A percentile compares a stretch with the other conserved stretches of the same genome.
phyloP scores from a whole-genome alignment of 495 filamentous ascomycete species.

The Clavariopsis aquatica region DNA sequence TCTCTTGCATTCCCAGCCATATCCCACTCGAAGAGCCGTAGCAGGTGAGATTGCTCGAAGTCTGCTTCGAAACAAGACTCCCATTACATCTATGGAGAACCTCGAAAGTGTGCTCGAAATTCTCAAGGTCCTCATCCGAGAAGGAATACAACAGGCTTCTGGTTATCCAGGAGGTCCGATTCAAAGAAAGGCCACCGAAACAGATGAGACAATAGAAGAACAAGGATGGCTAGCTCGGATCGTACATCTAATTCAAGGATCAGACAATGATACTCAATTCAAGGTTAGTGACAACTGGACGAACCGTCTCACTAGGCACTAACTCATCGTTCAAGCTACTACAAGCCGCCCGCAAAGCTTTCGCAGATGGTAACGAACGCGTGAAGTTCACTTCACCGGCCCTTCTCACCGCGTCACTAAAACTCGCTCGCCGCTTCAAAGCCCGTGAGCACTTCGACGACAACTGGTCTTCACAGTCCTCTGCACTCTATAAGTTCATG shows the following conservation, averaged over 20 bases:
- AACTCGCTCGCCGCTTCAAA: conserved; percentile 87
- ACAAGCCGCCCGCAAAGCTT: conserved; percentile 84
- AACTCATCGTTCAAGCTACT: conserved; percentile 61
- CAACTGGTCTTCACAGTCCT: conserved; percentile 88
- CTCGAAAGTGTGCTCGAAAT: conserved; percentile 88
- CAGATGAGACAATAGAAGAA: conserved; percentile 95
- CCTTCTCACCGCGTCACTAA: conserved; percentile 84
- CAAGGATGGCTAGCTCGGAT: conserved; percentile 94
- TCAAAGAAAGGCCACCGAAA: conserved; percentile 67
- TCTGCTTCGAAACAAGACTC: conserved; percentile 75
- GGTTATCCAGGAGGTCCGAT: conserved; percentile 78
- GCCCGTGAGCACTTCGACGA: conserved; percentile 90
- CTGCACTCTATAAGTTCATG: conserved; percentile 90
- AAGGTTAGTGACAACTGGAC: conserved; percentile 54
- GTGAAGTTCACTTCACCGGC: conserved; percentile 94
- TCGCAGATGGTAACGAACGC: conserved; percentile 88
- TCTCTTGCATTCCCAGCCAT: conserved; percentile 87
- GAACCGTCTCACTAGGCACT: conserved; percentile 27
- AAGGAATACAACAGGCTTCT: conserved; percentile 79
- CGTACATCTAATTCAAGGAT: conserved; percentile 78
- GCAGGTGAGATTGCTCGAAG: conserved; percentile 81
- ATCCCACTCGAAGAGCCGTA: conserved; percentile 85
- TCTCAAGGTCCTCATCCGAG: conserved; percentile 85
- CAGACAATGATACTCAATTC: conserved; percentile 90
- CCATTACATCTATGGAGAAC: conserved; percentile 71